Conservation (phyloP, 1,139 yeast genomes). For the Groenewaldozyma auringiensis region DNA sequence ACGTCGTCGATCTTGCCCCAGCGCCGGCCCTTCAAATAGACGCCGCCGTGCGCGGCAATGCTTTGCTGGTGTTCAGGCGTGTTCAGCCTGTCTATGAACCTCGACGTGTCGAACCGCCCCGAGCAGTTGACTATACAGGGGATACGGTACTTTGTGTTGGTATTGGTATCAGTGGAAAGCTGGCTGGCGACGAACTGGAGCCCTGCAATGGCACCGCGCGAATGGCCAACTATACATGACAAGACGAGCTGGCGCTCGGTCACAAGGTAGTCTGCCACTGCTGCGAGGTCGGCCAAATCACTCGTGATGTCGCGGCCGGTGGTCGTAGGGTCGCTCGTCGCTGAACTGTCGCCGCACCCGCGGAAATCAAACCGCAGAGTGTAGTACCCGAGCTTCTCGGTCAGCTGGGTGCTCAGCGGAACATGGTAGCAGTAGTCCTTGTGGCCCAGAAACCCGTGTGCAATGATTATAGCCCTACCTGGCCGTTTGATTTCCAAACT, state of each 20-base stretch:
- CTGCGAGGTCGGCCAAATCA: slow-evolving; percentile 62
- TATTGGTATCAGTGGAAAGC: too few species aligned
- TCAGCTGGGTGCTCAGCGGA: slow-evolving; percentile 51
- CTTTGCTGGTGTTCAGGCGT: too few species aligned
- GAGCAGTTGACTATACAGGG: slow-evolving; percentile 68
- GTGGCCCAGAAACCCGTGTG: slow-evolving; percentile 84
- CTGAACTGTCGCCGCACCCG: slow-evolving; percentile 74
- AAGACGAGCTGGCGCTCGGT: slow-evolving; percentile 31
- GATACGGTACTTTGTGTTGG: slow-evolving; percentile 35
- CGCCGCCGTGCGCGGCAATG: too few species aligned
- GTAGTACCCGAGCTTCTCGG: slow-evolving; percentile 52
- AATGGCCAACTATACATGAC: slow-evolving; percentile 57
- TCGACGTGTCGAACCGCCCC: slow-evolving; percentile 43
- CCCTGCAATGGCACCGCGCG: slow-evolving; percentile 75
- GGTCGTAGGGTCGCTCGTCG: slow-evolving; percentile 33
- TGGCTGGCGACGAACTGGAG: too few species aligned
- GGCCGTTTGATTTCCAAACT: slow-evolving; percentile 22
- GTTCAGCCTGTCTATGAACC: slow-evolving; percentile 32
- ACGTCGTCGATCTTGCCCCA: slow-evolving; percentile 42
- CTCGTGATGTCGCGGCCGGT: slow-evolving; percentile 51
- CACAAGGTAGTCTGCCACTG: slow-evolving; percentile 41
- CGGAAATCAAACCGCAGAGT: slow-evolving; percentile 76
- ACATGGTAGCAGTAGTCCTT: slow-evolving; percentile 72
- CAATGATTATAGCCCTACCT: slow-evolving; percentile 38
- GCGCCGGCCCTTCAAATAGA: slow-evolving; percentile 41